Evolutionary conservation across 768 basidiomycete species (phyloP).

Genomic region (Leccinum fibrillosum): DNA sequence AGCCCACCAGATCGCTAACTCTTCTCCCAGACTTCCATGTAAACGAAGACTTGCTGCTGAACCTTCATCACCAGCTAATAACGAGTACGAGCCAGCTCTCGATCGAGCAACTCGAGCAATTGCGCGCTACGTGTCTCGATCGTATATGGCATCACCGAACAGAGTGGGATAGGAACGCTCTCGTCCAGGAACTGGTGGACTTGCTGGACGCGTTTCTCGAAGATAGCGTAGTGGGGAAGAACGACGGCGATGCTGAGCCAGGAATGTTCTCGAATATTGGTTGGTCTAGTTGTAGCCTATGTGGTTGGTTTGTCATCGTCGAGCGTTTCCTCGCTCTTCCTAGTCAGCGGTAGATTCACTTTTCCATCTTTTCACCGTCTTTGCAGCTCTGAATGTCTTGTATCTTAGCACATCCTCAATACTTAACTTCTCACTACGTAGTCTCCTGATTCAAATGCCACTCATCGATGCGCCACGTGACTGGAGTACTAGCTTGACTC

Average conservation of each 20-base stretch:
- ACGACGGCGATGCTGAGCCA: constrained; percentile 1
- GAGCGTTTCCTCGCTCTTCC: neutral
- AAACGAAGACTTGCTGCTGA: constrained; percentile 44
- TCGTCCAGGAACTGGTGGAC: constrained; percentile 57
- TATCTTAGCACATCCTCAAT: constrained; percentile 15
- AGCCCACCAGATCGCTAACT: constrained; percentile 59
- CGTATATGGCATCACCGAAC: constrained; percentile 77
- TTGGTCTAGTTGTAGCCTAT: neutral
- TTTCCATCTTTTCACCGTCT: constrained; percentile 8
- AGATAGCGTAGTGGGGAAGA: constrained; percentile 45
- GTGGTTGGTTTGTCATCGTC: neutral
- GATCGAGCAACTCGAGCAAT: constrained; percentile 91
- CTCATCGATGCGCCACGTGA: no score
- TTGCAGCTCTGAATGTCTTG: neutral
- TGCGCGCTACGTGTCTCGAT: constrained; percentile 79
- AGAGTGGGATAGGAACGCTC: constrained; percentile 77
- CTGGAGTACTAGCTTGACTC: no score
- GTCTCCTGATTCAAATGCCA: neutral
- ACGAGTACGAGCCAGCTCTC: constrained; percentile 57
- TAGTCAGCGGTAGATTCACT: constrained; percentile 16
- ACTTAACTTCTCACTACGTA: neutral
- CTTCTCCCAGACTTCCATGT: constrained; percentile 79
- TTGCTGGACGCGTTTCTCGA: constrained; percentile 63
- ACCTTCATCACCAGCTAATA: constrained; percentile 49
- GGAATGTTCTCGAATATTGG: constrained; percentile 1